These are phyloP conservation scores for Perilla frutescens DNA, from an alignment of 257 asterid species.

Conservation along the genomic window DNA sequence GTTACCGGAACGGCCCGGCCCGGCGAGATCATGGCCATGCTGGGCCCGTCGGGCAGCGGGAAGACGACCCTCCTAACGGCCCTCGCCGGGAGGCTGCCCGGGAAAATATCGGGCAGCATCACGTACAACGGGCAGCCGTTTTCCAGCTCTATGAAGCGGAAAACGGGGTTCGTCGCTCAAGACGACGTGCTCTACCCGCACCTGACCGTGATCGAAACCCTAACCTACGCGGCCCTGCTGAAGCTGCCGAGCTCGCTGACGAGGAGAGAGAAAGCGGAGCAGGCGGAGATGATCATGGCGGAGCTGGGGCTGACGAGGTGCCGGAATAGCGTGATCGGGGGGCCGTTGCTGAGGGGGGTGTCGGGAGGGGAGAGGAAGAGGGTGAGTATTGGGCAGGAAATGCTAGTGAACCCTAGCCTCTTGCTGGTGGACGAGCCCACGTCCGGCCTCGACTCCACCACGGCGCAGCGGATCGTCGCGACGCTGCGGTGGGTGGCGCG, in stretches of 20 bases:
- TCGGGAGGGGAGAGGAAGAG: slow-evolving; percentile 92
- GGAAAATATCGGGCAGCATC: slow-evolving; percentile 66
- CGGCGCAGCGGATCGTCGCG: slow-evolving; percentile 67
- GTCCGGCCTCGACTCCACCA: slow-evolving; percentile 88
- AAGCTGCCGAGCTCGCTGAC: slow-evolving; percentile 63
- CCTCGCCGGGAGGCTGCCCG: slow-evolving; percentile 67
- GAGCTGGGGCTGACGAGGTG: slow-evolving; percentile 79
- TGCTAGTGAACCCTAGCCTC: slow-evolving; percentile 83
- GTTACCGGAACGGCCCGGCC: slow-evolving; percentile 72
- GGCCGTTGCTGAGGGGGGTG: slow-evolving; percentile 62
- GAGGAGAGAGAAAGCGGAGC: slow-evolving; percentile 56
- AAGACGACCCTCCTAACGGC: slow-evolving; percentile 84
- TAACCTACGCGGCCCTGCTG: slow-evolving; percentile 70
- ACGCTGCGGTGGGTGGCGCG: slow-evolving; percentile 64
- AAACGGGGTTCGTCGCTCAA: slow-evolving; percentile 77
- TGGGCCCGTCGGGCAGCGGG: slow-evolving; percentile 98
- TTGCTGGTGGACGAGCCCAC: slow-evolving; percentile 90
- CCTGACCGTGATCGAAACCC: slow-evolving; percentile 76
- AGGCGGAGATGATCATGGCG: slow-evolving; percentile 56
- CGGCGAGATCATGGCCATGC: slow-evolving; percentile 84
- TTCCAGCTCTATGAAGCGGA: slow-evolving; percentile 56
- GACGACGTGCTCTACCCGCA: slow-evolving; percentile 87
- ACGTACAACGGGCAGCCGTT: slow-evolving; percentile 64
- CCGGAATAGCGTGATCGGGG: slow-evolving; percentile 63
- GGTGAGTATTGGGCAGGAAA: slow-evolving; percentile 87